Evolutionary conservation across 73 alveolate genomes (phyloP).

Genomic region (Diophrys sp.): DNA sequence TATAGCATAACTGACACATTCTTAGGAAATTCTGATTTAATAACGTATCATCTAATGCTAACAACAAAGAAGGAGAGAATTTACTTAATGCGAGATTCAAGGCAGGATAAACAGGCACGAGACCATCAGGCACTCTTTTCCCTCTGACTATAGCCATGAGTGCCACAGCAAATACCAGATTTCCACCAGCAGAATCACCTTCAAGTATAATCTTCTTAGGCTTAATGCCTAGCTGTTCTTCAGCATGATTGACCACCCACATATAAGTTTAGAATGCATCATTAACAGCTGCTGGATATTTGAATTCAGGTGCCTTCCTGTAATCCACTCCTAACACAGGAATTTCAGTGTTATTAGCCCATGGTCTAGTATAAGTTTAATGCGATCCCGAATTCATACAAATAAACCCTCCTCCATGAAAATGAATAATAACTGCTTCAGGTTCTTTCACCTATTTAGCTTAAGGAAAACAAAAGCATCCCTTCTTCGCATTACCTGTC

Average conservation of each 20-base stretch:
- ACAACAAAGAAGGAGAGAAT: constrained; percentile 77
- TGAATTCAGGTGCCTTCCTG: constrained; percentile 80
- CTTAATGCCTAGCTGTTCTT: constrained; percentile 68
- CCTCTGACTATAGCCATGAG: constrained; percentile 72
- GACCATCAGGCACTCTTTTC: constrained; percentile 88
- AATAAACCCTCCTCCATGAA: constrained; percentile 90
- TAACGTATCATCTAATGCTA: constrained; percentile 87
- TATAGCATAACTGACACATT: constrained; percentile 77
- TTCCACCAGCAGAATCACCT: constrained; percentile 99
- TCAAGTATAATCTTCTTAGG: constrained; percentile 79
- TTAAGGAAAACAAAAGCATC: background rate
- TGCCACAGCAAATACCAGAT: constrained; percentile 79
- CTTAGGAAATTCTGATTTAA: constrained; percentile 78
- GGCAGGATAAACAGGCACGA: constrained; percentile 93
- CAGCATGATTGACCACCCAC: constrained; percentile 77
- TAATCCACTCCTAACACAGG: constrained; percentile 89
- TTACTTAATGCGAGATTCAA: constrained; percentile 65
- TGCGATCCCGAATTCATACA: constrained; percentile 70
- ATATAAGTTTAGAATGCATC: constrained; percentile 87
- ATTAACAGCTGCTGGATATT: constrained; percentile 85
- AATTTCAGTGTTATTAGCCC: constrained; percentile 81
- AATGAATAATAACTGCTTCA: constrained; percentile 58
- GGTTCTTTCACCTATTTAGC: background rate
- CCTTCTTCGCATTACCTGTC: background rate
- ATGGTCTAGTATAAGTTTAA: constrained; percentile 79